phyloP scores from a whole-genome alignment of 495 filamentous ascomycete genomes.

The Trichoderma orchidacearum region DNA sequence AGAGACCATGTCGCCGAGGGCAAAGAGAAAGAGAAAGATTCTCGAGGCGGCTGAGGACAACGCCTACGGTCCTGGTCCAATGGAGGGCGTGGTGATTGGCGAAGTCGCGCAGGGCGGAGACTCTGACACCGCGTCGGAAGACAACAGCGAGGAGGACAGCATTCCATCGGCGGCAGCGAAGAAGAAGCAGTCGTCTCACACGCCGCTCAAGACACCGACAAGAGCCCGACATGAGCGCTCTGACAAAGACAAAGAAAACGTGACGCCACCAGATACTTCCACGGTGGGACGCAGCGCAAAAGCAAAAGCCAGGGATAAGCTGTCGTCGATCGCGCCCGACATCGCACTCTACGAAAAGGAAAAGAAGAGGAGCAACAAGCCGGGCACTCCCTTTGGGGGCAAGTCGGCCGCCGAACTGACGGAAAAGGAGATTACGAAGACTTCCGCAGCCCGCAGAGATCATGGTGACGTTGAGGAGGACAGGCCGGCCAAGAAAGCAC shows the following conservation, averaged over 20 bases:
- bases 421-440: slow-evolving; percentile 31
- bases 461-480: slow-evolving; percentile 19
- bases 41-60: slow-evolving; percentile 24
- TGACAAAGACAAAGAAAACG: slow-evolving; percentile 64
- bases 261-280: slow-evolving; percentile 51
- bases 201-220: slow-evolving; percentile 23
- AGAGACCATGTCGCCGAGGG: slow-evolving; percentile 11
- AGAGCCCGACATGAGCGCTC: slow-evolving; percentile 23
- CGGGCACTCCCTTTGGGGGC: slow-evolving; percentile 66
- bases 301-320: slow-evolving; percentile 56
- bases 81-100: slow-evolving; percentile 11
- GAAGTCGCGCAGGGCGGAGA: slow-evolving; percentile 14
- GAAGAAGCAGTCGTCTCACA: slow-evolving; percentile 7
- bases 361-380: slow-evolving; percentile 58
- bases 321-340: slow-evolving; percentile 68
- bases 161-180: slow-evolving; percentile 1
- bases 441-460: slow-evolving; percentile 8
- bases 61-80: slow-evolving; percentile 11
- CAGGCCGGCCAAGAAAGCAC: slow-evolving; percentile 44
- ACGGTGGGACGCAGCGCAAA: slow-evolving; percentile 79
- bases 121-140: slow-evolving; percentile 19
- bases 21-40: slow-evolving; percentile 28
- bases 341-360: slow-evolving; percentile 89
- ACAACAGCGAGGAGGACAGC: slow-evolving; percentile 6
- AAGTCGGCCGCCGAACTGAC: slow-evolving; percentile 45